Evolutionary conservation across 106 monocot genomes (phyloP).

Genomic region (Vanilla planifolia): DNA sequence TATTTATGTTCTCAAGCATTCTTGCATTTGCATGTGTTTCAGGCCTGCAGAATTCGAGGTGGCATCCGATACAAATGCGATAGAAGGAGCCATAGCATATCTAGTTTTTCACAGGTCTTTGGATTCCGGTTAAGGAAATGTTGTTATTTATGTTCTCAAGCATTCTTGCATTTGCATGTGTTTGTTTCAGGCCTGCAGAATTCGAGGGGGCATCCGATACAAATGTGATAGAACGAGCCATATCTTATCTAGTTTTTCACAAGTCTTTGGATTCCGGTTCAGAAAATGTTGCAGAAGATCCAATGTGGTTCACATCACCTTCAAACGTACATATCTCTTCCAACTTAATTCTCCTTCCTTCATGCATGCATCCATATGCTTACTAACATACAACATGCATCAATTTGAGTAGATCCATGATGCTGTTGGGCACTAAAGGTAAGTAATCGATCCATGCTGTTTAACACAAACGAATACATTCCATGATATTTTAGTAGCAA

Average conservation of each 20-base stretch:
- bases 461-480: too few relatives aligned
- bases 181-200: background rate
- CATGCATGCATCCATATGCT: background rate
- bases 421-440: too few relatives aligned
- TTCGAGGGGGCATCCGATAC: background rate
- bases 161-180: too few relatives aligned
- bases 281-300: background rate
- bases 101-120: conserved; percentile 6
- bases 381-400: background rate
- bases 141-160: too few relatives aligned
- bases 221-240: conserved; percentile 4
- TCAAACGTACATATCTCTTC: background rate
- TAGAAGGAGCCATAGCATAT: conserved; percentile 1
- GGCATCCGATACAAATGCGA: background rate
- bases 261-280: conserved; percentile 2
- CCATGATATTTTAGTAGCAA: too few relatives aligned
- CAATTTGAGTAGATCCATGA: conserved; percentile 5
- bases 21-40: too few relatives aligned
- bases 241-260: conserved; percentile 2
- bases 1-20: too few relatives aligned
- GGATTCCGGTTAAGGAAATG: background rate
- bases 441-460: too few relatives aligned
- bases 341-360: background rate
- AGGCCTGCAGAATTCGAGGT: background rate
- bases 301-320: background rate